Evolutionary conservation across 1,284 basidiomycete genomes (phyloP).

Genomic region (Microbotryomycetes sp.): DNA sequence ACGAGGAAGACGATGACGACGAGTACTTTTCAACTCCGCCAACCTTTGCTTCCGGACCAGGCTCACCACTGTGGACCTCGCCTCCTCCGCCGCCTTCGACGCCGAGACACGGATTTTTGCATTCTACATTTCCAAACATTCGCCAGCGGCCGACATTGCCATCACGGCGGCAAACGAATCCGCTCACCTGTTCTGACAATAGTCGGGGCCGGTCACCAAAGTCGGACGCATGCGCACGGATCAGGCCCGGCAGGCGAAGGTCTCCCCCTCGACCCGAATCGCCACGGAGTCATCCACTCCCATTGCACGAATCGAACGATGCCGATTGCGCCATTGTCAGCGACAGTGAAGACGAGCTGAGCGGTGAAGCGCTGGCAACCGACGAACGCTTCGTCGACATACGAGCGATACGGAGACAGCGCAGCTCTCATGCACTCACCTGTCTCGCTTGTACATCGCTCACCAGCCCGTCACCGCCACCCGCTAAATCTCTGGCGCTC

Average conservation of each 20-base stretch:
- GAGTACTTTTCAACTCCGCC: background rate
- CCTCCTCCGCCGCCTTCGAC: background rate
- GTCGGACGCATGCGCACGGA: background rate
- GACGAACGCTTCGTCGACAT: constrained; percentile 5
- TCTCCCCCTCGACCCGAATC: background rate
- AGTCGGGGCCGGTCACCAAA: background rate
- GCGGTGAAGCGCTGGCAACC: background rate
- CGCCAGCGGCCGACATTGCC: background rate
- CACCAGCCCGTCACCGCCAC: background rate
- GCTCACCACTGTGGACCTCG: background rate
- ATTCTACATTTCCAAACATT: background rate
- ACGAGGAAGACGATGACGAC: background rate
- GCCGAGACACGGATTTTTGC: background rate
- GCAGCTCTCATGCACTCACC: background rate
- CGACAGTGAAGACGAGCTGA: background rate
- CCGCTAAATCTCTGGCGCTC: background rate
- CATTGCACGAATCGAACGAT: too few relatives aligned
- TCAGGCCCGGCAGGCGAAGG: background rate
- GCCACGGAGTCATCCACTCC: too few relatives aligned
- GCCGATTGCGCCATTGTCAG: background rate
- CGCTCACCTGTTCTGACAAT: background rate
- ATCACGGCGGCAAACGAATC: background rate
- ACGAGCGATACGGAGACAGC: background rate
- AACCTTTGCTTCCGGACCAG: background rate
- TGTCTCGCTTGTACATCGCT: background rate